Conservation (phyloP, 441 rosid genomes). For the Gossypium aridum region DNA sequence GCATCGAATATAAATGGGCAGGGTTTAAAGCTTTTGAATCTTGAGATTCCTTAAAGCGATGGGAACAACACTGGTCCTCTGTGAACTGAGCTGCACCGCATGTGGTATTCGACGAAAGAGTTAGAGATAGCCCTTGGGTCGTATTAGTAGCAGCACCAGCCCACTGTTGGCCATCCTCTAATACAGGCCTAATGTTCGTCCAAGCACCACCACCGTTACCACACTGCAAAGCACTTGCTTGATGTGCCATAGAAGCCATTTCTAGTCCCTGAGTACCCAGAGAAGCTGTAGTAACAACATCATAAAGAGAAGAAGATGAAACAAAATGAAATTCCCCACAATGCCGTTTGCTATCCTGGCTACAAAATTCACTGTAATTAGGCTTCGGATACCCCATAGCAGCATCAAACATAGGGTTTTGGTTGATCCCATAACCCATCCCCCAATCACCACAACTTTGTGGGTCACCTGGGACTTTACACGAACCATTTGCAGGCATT, state of each 20-base stretch:
- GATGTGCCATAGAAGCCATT: conserved; percentile 9
- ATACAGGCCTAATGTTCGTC: conserved; percentile 14
- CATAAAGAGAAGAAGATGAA: conserved; percentile 20
- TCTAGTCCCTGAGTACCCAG: conserved; percentile 13
- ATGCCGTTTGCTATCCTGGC: conserved; percentile 22
- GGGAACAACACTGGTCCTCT: conserved; percentile 17
- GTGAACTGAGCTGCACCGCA: conserved; percentile 17
- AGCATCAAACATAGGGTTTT: conserved; percentile 22
- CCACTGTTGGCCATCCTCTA: conserved; percentile 20
- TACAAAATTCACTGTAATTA: conserved; percentile 17
- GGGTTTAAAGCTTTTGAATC: conserved; percentile 17
- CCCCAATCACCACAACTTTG: conserved; percentile 33
- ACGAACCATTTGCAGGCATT: conserved; percentile 12
- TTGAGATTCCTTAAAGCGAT: conserved; percentile 13
- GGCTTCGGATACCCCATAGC: conserved; percentile 21
- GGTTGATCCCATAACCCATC: conserved; percentile 33
- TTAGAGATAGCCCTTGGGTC: conserved; percentile 39
- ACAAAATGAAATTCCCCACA: conserved; percentile 24
- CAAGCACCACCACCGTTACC: conserved; percentile 15
- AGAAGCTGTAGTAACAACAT: conserved; percentile 27
- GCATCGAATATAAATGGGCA: conserved; percentile 5
- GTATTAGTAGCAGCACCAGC: conserved; percentile 18
- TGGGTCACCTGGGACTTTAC: conserved; percentile 22
- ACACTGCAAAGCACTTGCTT: conserved; percentile 14
- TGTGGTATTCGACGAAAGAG: conserved; percentile 39